These are phyloP conservation scores for Erigeron canadensis DNA, from an alignment of 129 eudicot genomes.

Conservation along the genomic window DNA sequence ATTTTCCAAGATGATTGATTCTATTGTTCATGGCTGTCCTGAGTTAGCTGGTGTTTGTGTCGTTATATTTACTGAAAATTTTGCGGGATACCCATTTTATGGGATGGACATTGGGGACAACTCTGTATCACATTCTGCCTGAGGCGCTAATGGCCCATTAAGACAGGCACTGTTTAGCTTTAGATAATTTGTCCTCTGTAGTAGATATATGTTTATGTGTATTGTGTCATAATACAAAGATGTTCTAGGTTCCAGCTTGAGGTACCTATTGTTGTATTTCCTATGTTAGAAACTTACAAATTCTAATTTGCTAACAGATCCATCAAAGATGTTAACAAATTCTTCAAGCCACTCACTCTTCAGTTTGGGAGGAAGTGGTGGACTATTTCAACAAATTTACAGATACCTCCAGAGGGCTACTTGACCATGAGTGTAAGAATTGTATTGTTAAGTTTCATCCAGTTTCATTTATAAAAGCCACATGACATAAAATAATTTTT, in stretches of 20 bases:
- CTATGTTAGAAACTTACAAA: slow-evolving; percentile 1
- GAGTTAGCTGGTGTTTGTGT: too few relatives aligned
- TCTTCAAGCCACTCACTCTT: slow-evolving; percentile 55
- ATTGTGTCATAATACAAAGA: not conserved
- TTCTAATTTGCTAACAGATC: slow-evolving; percentile 40
- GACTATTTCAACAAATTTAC: slow-evolving; percentile 44
- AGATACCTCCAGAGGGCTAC: slow-evolving; percentile 73
- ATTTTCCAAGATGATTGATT: too few relatives aligned
- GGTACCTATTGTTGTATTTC: not conserved
- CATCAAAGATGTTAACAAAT: slow-evolving; percentile 48
- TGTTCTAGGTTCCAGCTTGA: not conserved
- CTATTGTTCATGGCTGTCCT: too few relatives aligned
- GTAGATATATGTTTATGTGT: not conserved
- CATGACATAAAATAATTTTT: slow-evolving; percentile 7
- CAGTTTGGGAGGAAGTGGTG: slow-evolving; percentile 76
- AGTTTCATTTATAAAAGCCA: not conserved
- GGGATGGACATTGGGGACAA: too few relatives aligned
- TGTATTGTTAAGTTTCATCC: not conserved
- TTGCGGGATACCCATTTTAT: too few relatives aligned
- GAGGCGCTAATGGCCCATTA: too few relatives aligned
- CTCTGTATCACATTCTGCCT: too few relatives aligned
- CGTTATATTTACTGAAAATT: too few relatives aligned
- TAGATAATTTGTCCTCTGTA: not conserved
- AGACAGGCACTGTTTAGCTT: too few relatives aligned
- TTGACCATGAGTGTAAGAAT: slow-evolving; percentile 51